Conservation (phyloP, 2,329 filamentous ascomycete species). For the Botrytis paeoniae region DNA sequence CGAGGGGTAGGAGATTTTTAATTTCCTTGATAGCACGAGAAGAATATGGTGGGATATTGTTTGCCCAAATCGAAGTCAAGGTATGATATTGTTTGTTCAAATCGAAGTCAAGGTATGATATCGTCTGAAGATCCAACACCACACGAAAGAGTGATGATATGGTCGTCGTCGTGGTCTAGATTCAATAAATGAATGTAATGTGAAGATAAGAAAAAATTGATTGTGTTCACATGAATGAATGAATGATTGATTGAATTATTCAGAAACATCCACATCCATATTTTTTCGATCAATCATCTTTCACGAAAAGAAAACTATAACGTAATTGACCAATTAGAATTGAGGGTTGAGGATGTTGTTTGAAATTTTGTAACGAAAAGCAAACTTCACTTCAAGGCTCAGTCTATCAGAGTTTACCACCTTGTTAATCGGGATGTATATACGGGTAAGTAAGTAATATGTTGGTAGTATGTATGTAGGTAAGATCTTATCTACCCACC, state of each 20-base stretch:
- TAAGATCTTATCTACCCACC: not conserved
- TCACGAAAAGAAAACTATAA: not conserved
- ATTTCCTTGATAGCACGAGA: not conserved
- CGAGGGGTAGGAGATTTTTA: not conserved
- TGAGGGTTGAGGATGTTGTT: not conserved
- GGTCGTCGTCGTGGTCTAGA: not conserved
- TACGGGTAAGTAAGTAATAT: no score
- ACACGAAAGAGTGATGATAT: not conserved
- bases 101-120: no score
- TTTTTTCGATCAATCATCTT: not conserved
- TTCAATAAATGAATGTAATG: not conserved
- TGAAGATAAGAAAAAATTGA: not conserved
- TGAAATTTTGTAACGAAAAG: not conserved
- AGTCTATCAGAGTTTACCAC: no score
- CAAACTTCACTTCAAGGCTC: not conserved
- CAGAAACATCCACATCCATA: not conserved
- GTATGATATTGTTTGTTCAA: no score
- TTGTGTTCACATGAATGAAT: constrained; percentile 7
- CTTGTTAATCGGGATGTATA: not conserved
- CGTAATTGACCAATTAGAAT: constrained; percentile 1
- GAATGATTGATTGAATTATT: not conserved
- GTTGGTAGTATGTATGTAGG: no score
- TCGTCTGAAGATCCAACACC: not conserved
- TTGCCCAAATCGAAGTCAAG: no score
- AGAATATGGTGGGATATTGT: no score